These are phyloP conservation scores for Zychaea mexicana DNA, from an alignment of 371 early-diverging fungal species.

Conservation along the genomic window DNA sequence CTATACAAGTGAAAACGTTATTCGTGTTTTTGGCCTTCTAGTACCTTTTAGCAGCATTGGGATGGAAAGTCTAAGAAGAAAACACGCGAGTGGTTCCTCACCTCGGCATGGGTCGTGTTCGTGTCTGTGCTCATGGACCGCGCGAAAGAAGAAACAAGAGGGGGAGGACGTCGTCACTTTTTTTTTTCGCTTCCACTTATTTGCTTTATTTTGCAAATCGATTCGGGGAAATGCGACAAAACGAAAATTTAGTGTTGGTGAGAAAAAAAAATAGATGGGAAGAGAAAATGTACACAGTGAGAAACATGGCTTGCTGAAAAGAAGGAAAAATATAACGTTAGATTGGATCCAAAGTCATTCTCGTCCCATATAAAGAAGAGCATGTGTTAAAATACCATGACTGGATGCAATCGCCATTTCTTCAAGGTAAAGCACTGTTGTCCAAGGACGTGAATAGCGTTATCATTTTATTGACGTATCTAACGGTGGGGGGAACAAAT, in stretches of 20 bases:
- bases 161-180: not conserved
- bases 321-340: conserved; percentile 29
- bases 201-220: not conserved
- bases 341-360: conserved; percentile 66
- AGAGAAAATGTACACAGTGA: no score
- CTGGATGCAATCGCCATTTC: conserved; percentile 92
- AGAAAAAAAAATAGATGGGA: conserved; percentile 2
- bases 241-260: conserved; percentile 41
- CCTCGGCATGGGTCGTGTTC: not conserved
- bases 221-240: conserved; percentile 25
- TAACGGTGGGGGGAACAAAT: not conserved
- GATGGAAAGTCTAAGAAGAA: no score
- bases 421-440: conserved; percentile 57
- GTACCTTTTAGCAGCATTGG: no score
- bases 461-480: not conserved
- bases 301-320: no score
- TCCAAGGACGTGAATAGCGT: not conserved
- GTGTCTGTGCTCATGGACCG: not conserved
- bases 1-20: conserved; percentile 3
- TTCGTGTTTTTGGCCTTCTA: no score
- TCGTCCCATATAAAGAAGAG: conserved; percentile 85
- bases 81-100: no score
- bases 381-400: conserved; percentile 90
- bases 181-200: not conserved
- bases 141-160: not conserved